Percentiles rank a stretch among this genome's conserved stretches.
Evolutionary conservation across 2,329 filamentous ascomycete species (phyloP).

Genomic region (Penicillium sp.): DNA sequence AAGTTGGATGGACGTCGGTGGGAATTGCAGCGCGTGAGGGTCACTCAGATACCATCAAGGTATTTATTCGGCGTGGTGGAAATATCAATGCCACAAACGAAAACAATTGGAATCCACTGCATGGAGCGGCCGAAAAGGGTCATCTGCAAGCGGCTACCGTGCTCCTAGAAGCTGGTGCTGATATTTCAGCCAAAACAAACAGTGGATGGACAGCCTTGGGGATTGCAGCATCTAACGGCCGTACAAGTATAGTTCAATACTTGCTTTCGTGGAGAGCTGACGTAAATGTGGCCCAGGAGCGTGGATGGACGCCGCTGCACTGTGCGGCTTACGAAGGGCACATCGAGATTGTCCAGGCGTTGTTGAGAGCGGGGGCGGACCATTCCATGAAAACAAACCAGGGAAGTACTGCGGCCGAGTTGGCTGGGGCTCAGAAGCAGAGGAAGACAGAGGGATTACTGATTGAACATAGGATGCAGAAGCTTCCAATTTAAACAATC

Average conservation of each 20-base stretch:
- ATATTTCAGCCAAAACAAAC: not conserved
- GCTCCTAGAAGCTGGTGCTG: not conserved
- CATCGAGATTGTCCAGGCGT: not conserved
- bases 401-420: not conserved
- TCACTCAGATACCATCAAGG: not conserved
- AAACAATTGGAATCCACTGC: not conserved
- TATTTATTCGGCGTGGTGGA: not conserved
- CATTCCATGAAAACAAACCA: not conserved
- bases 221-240: not conserved
- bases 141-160: not conserved
- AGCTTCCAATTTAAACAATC: not conserved
- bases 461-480: not conserved
- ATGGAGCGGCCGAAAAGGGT: not conserved
- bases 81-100: not conserved
- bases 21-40: constrained; percentile 1
- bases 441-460: not conserved
- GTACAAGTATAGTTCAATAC: not conserved
- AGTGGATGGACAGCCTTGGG: not conserved
- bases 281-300: not conserved
- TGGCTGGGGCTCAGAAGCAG: not conserved
- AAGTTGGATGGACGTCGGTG: not conserved
- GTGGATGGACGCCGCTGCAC: constrained; percentile 6
- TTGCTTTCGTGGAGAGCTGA: constrained; percentile 3
- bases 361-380: constrained; percentile 7
- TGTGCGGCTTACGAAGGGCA: not conserved